Evolutionary conservation across 2,329 filamentous ascomycete species (phyloP).

Genomic region (Xylaria sp.): DNA sequence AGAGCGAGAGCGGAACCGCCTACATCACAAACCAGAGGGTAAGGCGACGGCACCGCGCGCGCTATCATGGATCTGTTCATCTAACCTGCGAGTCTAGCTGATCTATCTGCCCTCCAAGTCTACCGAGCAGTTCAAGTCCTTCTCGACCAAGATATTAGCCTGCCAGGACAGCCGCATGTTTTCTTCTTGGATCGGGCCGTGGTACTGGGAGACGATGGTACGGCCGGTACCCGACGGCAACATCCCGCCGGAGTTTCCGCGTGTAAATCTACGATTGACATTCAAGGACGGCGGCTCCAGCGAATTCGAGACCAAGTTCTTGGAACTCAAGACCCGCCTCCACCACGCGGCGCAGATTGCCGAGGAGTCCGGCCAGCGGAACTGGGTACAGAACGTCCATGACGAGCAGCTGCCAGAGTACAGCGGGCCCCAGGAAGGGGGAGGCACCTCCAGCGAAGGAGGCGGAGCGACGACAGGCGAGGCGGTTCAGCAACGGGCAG

Average conservation of each 20-base stretch:
- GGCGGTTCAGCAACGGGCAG: slow-evolving; percentile 28
- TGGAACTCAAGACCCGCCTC: slow-evolving; percentile 81
- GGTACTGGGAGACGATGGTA: slow-evolving; percentile 82
- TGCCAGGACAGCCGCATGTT: slow-evolving; percentile 84
- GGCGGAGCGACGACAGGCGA: slow-evolving; percentile 27
- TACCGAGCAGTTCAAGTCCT: slow-evolving; percentile 76
- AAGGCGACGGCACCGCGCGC: slow-evolving; percentile 39
- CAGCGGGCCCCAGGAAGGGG: slow-evolving; percentile 58
- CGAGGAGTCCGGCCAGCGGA: slow-evolving; percentile 64
- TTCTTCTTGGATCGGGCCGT: slow-evolving; percentile 90
- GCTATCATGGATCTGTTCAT: slow-evolving; percentile 3
- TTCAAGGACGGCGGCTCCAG: slow-evolving; percentile 97
- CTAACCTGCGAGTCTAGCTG: slow-evolving; percentile 56
- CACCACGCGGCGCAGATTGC: slow-evolving; percentile 79
- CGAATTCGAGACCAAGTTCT: slow-evolving; percentile 83
- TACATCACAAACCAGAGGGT: slow-evolving; percentile 87
- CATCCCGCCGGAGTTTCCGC: slow-evolving; percentile 72
- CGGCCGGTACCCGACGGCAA: slow-evolving; percentile 83
- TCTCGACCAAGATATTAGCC: slow-evolving; percentile 85
- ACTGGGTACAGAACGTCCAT: slow-evolving; percentile 61
- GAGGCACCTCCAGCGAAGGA: slow-evolving; percentile 19
- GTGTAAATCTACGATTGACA: slow-evolving; percentile 79
- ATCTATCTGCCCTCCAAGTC: slow-evolving; percentile 81
- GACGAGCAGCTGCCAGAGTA: slow-evolving; percentile 89
- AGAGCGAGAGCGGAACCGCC: slow-evolving; percentile 73